A percentile compares a stretch with the other conserved stretches of the same genome.
Conservation (phyloP, 2,329 filamentous ascomycete species). For the Fusarium aywerte region DNA sequence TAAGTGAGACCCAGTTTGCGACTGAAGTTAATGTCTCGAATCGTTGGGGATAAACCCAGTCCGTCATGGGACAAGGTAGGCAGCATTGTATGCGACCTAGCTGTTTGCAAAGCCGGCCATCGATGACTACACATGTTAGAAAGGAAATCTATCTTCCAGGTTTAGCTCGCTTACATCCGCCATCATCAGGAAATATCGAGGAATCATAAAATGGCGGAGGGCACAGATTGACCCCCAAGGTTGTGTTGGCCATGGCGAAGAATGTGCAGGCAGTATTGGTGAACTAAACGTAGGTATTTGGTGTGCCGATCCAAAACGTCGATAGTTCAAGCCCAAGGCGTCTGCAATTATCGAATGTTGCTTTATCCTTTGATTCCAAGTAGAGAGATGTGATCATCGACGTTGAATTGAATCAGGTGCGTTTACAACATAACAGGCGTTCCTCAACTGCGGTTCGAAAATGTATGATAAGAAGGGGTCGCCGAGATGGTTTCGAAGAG, state of each 20-base stretch:
- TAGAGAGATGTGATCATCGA: neutral
- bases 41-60: constrained; percentile 75
- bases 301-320: constrained; percentile 7
- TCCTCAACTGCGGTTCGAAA: constrained; percentile 10
- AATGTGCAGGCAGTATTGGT: constrained; percentile 1
- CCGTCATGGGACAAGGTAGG: constrained; percentile 86
- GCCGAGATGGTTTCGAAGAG: constrained; percentile 22
- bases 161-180: constrained; percentile 69
- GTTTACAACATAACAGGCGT: constrained; percentile 13
- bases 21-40: constrained; percentile 69
- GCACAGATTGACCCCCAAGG: constrained; percentile 63
- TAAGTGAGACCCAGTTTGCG: constrained; percentile 86
- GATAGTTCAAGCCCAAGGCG: neutral
- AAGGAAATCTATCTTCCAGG: neutral
- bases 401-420: neutral
- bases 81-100: constrained; percentile 74
- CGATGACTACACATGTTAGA: constrained; percentile 59
- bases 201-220: constrained; percentile 76
- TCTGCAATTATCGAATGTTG: neutral
- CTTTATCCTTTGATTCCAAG: constrained; percentile 4
- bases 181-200: constrained; percentile 65
- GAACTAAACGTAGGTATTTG: no score
- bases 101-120: constrained; percentile 65
- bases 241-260: constrained; percentile 47
- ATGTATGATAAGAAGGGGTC: constrained; percentile 14